A percentile compares a stretch with the other conserved stretches of the same genome.
These are phyloP conservation scores for Cyclotella sp. DNA, from an alignment of 108 stramenopile species.

Conservation along the genomic window DNA sequence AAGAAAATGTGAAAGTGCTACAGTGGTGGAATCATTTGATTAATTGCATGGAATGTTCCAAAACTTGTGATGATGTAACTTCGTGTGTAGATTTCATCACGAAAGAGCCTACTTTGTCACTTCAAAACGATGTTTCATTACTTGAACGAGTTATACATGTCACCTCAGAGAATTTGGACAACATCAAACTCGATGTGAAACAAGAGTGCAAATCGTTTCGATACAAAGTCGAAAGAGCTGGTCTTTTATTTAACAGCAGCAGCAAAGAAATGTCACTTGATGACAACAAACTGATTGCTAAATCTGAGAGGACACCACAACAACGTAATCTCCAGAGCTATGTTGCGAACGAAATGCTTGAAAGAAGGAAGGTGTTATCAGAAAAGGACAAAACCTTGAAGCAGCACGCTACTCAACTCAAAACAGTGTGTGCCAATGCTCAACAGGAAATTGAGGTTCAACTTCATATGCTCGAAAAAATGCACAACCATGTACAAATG, in stretches of 20 bases:
- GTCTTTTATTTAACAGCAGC: not conserved
- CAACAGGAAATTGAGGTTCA: not conserved
- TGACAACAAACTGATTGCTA: not conserved
- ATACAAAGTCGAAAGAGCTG: not conserved
- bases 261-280: not conserved
- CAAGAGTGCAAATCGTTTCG: not conserved
- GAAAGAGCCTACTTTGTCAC: not conserved
- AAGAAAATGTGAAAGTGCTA: slow-evolving; percentile 1
- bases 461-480: not conserved
- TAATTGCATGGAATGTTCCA: not conserved
- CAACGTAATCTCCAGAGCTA: not conserved
- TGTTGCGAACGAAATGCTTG: not conserved
- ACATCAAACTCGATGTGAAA: not conserved
- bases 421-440: not conserved
- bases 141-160: not conserved
- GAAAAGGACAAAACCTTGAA: not conserved
- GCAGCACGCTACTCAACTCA: not conserved
- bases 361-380: not conserved
- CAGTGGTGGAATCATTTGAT: slow-evolving; percentile 18
- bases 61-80: not conserved
- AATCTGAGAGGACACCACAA: not conserved
- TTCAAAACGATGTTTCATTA: not conserved
- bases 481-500: not conserved
- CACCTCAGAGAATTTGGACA: not conserved
- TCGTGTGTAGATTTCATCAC: not conserved